Conservation (phyloP, 1,139 yeast species). For the Taphrina betulina region DNA sequence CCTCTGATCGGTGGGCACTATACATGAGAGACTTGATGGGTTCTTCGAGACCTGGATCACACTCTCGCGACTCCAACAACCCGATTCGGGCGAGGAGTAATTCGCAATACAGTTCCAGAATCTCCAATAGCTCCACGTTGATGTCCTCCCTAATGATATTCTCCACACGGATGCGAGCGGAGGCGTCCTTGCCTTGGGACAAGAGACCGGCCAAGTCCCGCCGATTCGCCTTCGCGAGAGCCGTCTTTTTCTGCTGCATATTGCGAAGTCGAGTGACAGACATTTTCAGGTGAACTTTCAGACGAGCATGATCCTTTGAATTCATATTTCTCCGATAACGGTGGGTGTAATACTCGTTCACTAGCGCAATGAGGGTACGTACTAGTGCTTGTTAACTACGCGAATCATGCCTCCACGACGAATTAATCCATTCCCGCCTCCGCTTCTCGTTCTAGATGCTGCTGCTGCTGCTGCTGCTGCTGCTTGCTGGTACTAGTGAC, state of each 20-base stretch:
- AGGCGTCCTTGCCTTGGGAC: slow-evolving; percentile 69
- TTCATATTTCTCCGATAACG: no score
- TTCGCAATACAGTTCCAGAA: slow-evolving; percentile 76
- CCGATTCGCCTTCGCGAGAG: slow-evolving; percentile 77
- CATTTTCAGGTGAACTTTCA: slow-evolving; percentile 47
- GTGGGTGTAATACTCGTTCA: no score
- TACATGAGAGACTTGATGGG: slow-evolving; percentile 71
- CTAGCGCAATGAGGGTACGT: no score
- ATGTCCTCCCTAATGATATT: slow-evolving; percentile 83
- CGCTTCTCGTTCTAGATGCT: no score
- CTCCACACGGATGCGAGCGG: slow-evolving; percentile 82
- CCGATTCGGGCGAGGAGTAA: slow-evolving; percentile 71
- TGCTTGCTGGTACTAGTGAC: no score
- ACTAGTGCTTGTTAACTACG: no score
- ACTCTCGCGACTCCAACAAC: slow-evolving; percentile 50
- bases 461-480: no score
- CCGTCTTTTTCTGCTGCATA: slow-evolving; percentile 77
- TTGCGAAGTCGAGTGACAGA: slow-evolving; percentile 76
- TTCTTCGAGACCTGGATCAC: slow-evolving; percentile 68
- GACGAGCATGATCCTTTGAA: slow-evolving; percentile 23
- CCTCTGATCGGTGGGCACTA: slow-evolving; percentile 69
- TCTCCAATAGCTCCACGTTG: slow-evolving; percentile 75
- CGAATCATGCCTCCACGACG: no score
- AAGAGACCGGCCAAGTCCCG: slow-evolving; percentile 72
- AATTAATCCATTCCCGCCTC: no score